phyloP scores from a whole-genome alignment of 805 yeast species.

The Jamesozyma lodderae region DNA sequence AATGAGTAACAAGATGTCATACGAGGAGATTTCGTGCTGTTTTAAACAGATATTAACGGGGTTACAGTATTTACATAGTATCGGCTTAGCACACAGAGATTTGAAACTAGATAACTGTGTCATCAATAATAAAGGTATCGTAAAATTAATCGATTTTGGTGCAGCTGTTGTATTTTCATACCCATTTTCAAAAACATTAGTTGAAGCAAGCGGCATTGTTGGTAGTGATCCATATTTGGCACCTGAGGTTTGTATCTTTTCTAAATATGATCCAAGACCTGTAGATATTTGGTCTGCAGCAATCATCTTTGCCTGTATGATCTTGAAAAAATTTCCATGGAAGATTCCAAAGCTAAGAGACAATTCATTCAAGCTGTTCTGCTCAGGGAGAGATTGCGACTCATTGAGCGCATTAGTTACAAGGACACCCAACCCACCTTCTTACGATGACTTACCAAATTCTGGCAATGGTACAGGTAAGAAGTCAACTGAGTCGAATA shows the following conservation, averaged over 20 bases:
- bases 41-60: constrained; percentile 81
- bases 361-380: constrained; percentile 73
- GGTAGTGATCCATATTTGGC: constrained; percentile 91
- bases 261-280: constrained; percentile 82
- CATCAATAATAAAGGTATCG: constrained; percentile 71
- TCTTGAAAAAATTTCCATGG: constrained; percentile 89
- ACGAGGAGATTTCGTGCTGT: constrained; percentile 76
- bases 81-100: constrained; percentile 89
- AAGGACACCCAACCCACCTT: constrained; percentile 42
- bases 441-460: constrained; percentile 20
- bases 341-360: constrained; percentile 79
- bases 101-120: constrained; percentile 91
- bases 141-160: constrained; percentile 87
- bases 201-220: constrained; percentile 76
- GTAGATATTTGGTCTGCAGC: constrained; percentile 93
- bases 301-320: constrained; percentile 86
- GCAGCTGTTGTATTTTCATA: constrained; percentile 87
- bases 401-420: constrained; percentile 56
- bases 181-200: constrained; percentile 65
- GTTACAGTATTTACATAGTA: constrained; percentile 66
- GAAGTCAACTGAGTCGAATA: constrained; percentile 12
- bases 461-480: not conserved
- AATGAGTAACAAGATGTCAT: constrained; percentile 82
- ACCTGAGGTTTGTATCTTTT: constrained; percentile 81
- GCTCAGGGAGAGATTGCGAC: constrained; percentile 60